These are phyloP conservation scores for Tulasnella sp. DNA, from an alignment of 768 basidiomycete species.

Conservation along the genomic window DNA sequence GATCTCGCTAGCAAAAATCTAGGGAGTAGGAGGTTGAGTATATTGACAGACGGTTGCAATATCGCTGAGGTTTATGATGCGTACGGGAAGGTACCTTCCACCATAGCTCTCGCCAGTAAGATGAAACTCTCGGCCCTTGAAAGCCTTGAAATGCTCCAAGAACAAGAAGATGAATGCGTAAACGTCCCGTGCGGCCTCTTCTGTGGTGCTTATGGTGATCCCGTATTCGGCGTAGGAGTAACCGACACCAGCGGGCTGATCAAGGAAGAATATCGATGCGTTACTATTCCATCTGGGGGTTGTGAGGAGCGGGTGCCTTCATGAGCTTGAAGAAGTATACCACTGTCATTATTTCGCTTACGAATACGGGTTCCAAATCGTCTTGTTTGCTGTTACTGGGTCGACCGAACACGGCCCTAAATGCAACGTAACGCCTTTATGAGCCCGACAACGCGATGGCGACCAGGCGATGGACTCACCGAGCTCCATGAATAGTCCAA, in stretches of 20 bases:
- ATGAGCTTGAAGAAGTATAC: no score
- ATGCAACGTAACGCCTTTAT: background rate
- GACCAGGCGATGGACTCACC: no score
- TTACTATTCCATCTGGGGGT: conserved; percentile 18
- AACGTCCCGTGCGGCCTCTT: conserved; percentile 58
- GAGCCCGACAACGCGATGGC: no score
- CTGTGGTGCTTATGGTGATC: conserved; percentile 34
- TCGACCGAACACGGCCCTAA: background rate
- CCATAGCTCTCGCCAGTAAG: conserved; percentile 50
- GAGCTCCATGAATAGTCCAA: conserved; percentile 10
- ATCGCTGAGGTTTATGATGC: conserved; percentile 16
- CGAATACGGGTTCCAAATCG: conserved; percentile 14
- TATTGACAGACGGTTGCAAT: no score
- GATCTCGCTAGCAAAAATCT: conserved; percentile 15
- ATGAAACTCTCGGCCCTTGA: conserved; percentile 55
- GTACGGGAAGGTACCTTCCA: conserved; percentile 42
- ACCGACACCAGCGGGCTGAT: conserved; percentile 20
- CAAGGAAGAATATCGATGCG: conserved; percentile 21
- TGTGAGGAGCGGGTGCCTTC: no score
- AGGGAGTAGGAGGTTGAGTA: background rate
- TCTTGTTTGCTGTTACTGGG: conserved; percentile 7
- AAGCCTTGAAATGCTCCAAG: conserved; percentile 60
- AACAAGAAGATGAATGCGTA: conserved; percentile 61
- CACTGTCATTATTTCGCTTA: background rate
- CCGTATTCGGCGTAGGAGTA: conserved; percentile 20